phyloP scores from a whole-genome alignment of 2,329 filamentous ascomycete species.

The Ophiocordyceps camponoti-saundersi region DNA sequence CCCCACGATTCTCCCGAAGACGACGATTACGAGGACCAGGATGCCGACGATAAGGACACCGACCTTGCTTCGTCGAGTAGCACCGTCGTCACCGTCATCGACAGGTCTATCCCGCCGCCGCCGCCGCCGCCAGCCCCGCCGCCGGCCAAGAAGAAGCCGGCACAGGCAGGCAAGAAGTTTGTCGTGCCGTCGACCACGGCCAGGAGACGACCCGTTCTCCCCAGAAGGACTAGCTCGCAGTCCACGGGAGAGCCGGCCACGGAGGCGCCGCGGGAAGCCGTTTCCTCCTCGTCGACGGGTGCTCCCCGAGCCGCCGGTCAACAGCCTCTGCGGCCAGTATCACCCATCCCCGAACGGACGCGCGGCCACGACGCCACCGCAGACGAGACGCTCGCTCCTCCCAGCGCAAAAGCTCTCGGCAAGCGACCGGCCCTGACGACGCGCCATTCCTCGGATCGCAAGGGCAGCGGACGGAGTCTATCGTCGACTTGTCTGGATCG shows the following conservation, averaged over 20 bases:
- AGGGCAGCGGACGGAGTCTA: slow-evolving; percentile 2
- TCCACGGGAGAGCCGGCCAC: slow-evolving; percentile 19
- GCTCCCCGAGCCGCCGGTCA: background rate
- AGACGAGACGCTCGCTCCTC: background rate
- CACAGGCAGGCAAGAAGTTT: slow-evolving; percentile 18
- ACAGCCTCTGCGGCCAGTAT: slow-evolving; percentile 7
- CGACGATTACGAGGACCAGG: slow-evolving; percentile 3
- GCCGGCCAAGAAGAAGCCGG: slow-evolving; percentile 12
- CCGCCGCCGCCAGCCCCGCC: background rate
- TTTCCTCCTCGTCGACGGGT: slow-evolving; percentile 5
- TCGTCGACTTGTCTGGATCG: slow-evolving; percentile 3
- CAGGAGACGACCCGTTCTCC: slow-evolving; percentile 27
- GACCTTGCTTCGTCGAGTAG: slow-evolving; percentile 24
- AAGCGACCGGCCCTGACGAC: slow-evolving; percentile 22
- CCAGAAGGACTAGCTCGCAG: slow-evolving; percentile 30
- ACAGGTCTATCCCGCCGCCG: slow-evolving; percentile 8
- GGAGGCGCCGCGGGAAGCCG: slow-evolving; percentile 13
- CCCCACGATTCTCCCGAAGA: slow-evolving; percentile 30
- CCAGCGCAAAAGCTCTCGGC: slow-evolving; percentile 29
- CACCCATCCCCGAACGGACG: slow-evolving; percentile 12
- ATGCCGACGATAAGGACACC: slow-evolving; percentile 4
- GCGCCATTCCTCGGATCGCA: slow-evolving; percentile 5
- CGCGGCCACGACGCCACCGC: background rate
- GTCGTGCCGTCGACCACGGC: slow-evolving; percentile 24
- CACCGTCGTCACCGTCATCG: slow-evolving; percentile 15